Evolutionary conservation across 805 yeast species (phyloP), one percentile per base, ranked within the genome.

Genomic region (Schizosaccharomyces japonicus): DNA sequence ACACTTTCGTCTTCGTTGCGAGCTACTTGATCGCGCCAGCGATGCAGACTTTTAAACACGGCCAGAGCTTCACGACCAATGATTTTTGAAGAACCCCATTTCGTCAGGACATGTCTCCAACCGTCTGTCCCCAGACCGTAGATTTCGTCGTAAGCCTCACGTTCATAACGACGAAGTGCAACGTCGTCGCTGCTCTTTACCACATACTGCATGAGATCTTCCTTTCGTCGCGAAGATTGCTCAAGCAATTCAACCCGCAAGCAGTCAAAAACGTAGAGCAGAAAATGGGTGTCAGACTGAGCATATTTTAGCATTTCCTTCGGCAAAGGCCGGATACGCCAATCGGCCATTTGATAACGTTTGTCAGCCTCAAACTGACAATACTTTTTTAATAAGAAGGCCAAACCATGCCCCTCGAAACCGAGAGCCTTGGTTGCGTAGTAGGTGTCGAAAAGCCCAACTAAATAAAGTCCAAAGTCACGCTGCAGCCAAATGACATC

Each of bases 401-500:
- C 94, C 48, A 90, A 68, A 45, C 95, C 78, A 56, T 78, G 78
- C 56, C 76, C 78, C 4, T 92, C 83, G 50, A 84, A 70, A 0
- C 80, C 80, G n/a, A 90, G 64, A 13, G 72, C 73, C 51, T 72
- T 75, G 0, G 94, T 74, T 0, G 98, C 98, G 63, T 78, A 85
- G 59, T 71, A 87, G 0, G 98, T 90, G 61, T 90, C 99, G 60
- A 90, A 87, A 27, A 90, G 62, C 40, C 85, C 71, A 4, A 90
- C 98, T 4, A 90, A 64, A 56, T 90, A 90, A 7, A 90, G 61
- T 0, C 99, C 99, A 49, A 90, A 68, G 58, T 90, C 98, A 52
- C 96, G 69, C 64, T 90, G 99, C 31, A 90, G 66, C 99, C 99
- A 90, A 42, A 83, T 76, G 3, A 90, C 80, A 66, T 90, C 99